A percentile compares a stretch with the other conserved stretches of the same genome.
Conservation (phyloP, 495 filamentous ascomycete species). For the Articulospora tetracladia region DNA sequence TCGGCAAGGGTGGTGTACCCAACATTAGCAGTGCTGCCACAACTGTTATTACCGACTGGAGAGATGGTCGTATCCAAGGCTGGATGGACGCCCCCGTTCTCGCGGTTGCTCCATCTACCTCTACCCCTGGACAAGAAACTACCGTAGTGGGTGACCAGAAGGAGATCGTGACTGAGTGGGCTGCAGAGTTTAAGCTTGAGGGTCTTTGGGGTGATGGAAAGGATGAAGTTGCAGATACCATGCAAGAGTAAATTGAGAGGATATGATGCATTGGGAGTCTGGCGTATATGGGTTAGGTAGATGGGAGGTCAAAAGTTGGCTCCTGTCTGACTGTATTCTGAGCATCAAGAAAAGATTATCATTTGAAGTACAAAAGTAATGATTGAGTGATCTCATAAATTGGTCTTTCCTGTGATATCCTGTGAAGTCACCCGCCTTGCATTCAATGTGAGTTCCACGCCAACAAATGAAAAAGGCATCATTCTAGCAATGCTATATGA, state of each 20-base stretch:
- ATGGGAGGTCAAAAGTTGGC: conserved; percentile 4
- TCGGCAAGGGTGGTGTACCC: conserved; percentile 87
- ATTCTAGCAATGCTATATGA: too few species aligned
- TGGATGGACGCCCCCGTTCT: conserved; percentile 76
- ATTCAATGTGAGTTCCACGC: neutral
- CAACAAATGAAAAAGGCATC: too few species aligned
- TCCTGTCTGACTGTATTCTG: neutral
- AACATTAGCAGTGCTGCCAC: conserved; percentile 85
- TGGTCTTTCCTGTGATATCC: too few species aligned
- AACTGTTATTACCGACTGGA: conserved; percentile 91
- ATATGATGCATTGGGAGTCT: conserved; percentile 5
- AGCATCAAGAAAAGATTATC: neutral
- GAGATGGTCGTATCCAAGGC: conserved; percentile 91
- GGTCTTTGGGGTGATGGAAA: conserved; percentile 47
- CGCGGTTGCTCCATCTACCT: conserved; percentile 42
- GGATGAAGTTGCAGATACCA: conserved; percentile 6
- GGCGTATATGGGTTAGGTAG: conserved; percentile 7
- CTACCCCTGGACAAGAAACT: conserved; percentile 24
- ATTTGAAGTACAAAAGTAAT: neutral
- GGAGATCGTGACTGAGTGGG: conserved; percentile 89
- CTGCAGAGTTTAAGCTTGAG: conserved; percentile 92
- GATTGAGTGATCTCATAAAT: neutral
- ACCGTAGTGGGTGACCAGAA: conserved; percentile 60
- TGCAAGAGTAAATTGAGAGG: conserved; percentile 15
- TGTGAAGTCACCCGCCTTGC: too few species aligned